Evolutionary conservation across 805 yeast species (phyloP).

Genomic region (Brettanomyces nanus): DNA sequence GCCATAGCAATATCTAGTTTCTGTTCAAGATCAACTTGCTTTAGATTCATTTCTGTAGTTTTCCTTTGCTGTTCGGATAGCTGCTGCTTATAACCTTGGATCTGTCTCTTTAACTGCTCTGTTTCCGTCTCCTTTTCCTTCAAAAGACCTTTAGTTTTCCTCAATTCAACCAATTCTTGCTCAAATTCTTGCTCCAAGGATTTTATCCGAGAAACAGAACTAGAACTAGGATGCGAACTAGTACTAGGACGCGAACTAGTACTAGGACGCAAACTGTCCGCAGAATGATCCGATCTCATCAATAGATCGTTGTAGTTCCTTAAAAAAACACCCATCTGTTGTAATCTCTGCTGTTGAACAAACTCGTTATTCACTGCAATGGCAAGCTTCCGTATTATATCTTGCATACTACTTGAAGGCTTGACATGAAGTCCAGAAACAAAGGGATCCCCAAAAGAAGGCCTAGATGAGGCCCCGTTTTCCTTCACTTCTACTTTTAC

Average conservation of each 20-base stretch:
- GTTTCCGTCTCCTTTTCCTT: not conserved
- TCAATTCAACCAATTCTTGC: too few species aligned
- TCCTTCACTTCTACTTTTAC: slow-evolving; percentile 32
- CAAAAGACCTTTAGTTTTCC: not conserved
- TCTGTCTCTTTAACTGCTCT: not conserved
- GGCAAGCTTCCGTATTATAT: slow-evolving; percentile 45
- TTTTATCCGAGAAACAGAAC: too few species aligned
- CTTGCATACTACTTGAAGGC: slow-evolving; percentile 46
- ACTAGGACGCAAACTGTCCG: too few species aligned
- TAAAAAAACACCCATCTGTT: slow-evolving; percentile 47
- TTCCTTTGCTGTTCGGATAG: not conserved
- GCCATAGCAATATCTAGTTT: not conserved
- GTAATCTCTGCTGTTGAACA: slow-evolving; percentile 48
- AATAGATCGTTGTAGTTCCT: slow-evolving; percentile 42
- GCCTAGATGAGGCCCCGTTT: slow-evolving; percentile 26
- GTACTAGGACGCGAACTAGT: too few species aligned
- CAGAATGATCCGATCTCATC: too few species aligned
- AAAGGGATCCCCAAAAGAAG: slow-evolving; percentile 33
- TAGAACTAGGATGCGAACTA: too few species aligned
- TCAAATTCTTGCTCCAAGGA: too few species aligned
- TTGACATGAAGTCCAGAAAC: slow-evolving; percentile 54
- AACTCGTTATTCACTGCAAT: slow-evolving; percentile 49
- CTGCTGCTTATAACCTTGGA: not conserved
- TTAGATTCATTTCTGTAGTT: not conserved
- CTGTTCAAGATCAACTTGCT: not conserved